Base-by-base conservation (phyloP, 805 yeast species). In the Candida tammaniensis region DNA sequence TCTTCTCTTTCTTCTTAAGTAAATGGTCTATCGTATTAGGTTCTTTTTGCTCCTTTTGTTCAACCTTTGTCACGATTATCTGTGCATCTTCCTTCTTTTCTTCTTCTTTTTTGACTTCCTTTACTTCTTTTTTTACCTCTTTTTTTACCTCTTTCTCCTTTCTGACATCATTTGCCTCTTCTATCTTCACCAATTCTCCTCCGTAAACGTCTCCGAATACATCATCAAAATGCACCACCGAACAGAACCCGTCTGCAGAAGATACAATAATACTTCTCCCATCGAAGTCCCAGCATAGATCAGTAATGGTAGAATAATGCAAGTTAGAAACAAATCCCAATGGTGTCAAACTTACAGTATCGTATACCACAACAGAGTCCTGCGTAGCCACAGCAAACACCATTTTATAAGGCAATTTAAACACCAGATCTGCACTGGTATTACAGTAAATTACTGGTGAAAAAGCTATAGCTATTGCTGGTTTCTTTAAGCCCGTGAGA, bases 361-460 rank as follows among this genome's bases (percentile, higher is more conserved):
- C 95, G 58, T 86, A 93, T 2, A 93, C 61, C 7, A 82, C 51
- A 9, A 93, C 82, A 10, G 89, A 74, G 53, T 86, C 96, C 38
- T 86, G 88, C 0, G 97, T 89, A 0, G 96, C 98, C 13, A 93
- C 83, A 0, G 97, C 98, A 61, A 84, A 89, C 1, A 91, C 61
- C 78, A 93, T 74, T 42, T 87, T 75, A 51, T 93, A 88, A 1
- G 86, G 83, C 28, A 89, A 57, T 4, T 65, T 58, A 40, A 86
- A 72, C 10, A 70, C 71, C 1, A 65, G 57, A 5, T 19, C 4
- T 4, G 32, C 5, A 3, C 24, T 32, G 4, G 18, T n/a, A 19
- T 17, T 40, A 36, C 65, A 60, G 53, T 80, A 89, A 22, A 71
- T 52, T 2, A 73, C 59, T 0, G 95, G 95, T 24, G 81, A 82